Conservation (phyloP, 768 basidiomycete genomes). For the Rhizopogon sp. region DNA sequence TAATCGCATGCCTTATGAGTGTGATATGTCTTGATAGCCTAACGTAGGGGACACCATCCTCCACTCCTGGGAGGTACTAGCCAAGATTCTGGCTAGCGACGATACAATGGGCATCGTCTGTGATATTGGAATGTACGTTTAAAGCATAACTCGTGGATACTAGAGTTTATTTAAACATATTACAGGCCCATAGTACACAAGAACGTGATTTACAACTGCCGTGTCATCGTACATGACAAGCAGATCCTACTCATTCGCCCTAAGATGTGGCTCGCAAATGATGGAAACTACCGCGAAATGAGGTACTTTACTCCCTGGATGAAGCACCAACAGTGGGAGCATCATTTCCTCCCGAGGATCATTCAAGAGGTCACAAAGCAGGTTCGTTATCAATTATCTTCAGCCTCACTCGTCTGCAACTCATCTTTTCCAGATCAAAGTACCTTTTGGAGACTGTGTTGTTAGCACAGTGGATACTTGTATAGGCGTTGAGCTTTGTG, state of each 20-base stretch:
- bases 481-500: slow-evolving; percentile 94
- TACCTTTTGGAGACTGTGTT: slow-evolving; percentile 94
- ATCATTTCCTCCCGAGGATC: slow-evolving; percentile 87
- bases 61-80: slow-evolving; percentile 97
- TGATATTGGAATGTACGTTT: slow-evolving; percentile 89
- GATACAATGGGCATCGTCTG: slow-evolving; percentile 85
- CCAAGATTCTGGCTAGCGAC: slow-evolving; percentile 80
- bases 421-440: slow-evolving; percentile 55
- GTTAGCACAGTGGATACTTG: slow-evolving; percentile 93
- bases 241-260: slow-evolving; percentile 93
- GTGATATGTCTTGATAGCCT: background rate
- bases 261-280: slow-evolving; percentile 99
- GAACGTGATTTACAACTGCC: slow-evolving; percentile 97
- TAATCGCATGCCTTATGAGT: background rate
- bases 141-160: background rate
- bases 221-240: slow-evolving; percentile 80
- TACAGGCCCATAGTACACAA: slow-evolving; percentile 94
- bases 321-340: slow-evolving; percentile 86
- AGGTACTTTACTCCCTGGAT: slow-evolving; percentile 94
- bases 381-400: slow-evolving; percentile 36
- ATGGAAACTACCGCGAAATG: slow-evolving; percentile 92
- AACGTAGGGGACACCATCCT: slow-evolving; percentile 84
- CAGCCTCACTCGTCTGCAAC: background rate
- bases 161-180: background rate
- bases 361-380: slow-evolving; percentile 87